Base-by-base conservation (phyloP, 1,284 basidiomycete species). In the Cutaneotrichosporon mucoides region DNA sequence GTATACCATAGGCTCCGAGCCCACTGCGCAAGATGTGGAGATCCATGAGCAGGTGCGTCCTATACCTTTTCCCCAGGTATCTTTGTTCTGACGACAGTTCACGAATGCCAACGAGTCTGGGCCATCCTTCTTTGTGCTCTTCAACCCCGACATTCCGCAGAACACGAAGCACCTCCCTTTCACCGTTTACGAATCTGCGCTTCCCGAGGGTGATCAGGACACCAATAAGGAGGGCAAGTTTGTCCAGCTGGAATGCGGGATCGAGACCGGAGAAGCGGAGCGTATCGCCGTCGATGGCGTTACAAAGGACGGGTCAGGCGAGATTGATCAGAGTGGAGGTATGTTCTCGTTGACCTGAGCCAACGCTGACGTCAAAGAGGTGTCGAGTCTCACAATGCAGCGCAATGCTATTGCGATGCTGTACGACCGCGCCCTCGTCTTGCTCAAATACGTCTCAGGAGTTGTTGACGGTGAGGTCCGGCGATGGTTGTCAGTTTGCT, bases 191-290 rank as follows among this genome's bases (percentile, higher is more conserved):
- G 92, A 96, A 71, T 88, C 90, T 0, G 88, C 88, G 1, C 83
- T 92, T 40, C 88, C 91, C 70, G 87, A 92, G 57, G 83, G 85
- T 67, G 86, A 68, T 84, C 58, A 15, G 12, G 57, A 43, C 2
- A 41, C 35, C 13, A 59, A 59, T 5, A 51, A 55, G 6, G 57
- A 59, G 2, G 68, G 62, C 51, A 68, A 68, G 8, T 95, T 90
- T 72, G 85, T 93, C 37, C 88, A 69, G 58, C 66, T 98, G 84
- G 79, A 87, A 82, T 75, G 73, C 57, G 72, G 69, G 56, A 88
- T 99, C n/a, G 92, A 97, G 77, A 97, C 94, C 0, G 95, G 95
- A 35, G 96, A 99, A 79, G 95, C 96, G 6, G 95, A 99, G 74
- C 85, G 96, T 36, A 97, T 99, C 63, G 96, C 96, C 1, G 95